Percentiles rank a stretch among this genome's conserved stretches.
These are phyloP conservation scores for Pythium dissimile DNA, from an alignment of 352 stramenopile species.

Conservation along the genomic window DNA sequence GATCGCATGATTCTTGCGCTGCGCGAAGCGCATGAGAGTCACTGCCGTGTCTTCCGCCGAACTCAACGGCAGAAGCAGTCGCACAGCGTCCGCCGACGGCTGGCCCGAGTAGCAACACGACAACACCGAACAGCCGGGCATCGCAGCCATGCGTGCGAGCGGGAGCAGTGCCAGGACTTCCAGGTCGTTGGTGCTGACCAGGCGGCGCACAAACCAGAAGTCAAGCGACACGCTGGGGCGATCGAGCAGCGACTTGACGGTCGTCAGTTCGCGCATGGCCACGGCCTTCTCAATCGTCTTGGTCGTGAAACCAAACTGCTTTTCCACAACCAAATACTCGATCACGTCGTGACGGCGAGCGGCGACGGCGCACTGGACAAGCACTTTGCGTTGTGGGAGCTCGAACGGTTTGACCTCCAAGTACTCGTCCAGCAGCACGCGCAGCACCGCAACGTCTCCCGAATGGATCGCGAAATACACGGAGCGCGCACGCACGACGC, in stretches of 20 bases:
- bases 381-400: neutral
- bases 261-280: neutral
- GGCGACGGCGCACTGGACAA: neutral
- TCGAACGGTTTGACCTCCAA: neutral
- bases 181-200: neutral
- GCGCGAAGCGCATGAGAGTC: conserved; percentile 7
- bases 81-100: neutral
- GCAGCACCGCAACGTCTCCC: conserved; percentile 3
- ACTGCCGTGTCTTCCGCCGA: conserved; percentile 4
- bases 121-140: conserved; percentile 6
- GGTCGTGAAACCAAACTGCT: neutral
- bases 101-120: conserved; percentile 3
- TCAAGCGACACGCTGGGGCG: neutral
- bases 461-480: neutral
- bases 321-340: neutral
- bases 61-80: neutral
- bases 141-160: neutral
- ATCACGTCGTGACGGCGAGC: neutral
- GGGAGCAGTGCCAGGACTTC: conserved; percentile 3
- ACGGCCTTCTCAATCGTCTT: conserved; percentile 8
- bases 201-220: conserved; percentile 2
- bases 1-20: neutral
- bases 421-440: conserved; percentile 3
- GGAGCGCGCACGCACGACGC: neutral
- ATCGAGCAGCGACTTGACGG: conserved; percentile 10